phyloP scores from a whole-genome alignment of 768 basidiomycete species.

The Tylopilus plumbeoviolaceoides region DNA sequence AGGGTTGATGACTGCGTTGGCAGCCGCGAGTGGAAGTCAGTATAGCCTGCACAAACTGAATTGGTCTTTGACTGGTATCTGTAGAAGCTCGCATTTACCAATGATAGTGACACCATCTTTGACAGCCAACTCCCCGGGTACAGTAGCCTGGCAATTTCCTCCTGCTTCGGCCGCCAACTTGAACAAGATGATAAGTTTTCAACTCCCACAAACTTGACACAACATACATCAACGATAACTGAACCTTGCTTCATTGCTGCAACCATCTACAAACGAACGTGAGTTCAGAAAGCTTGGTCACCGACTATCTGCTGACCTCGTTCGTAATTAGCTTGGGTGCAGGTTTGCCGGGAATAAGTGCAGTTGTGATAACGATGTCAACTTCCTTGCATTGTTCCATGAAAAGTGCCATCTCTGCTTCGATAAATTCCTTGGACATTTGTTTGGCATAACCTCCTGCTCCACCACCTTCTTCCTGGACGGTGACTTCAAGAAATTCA shows the following conservation, averaged over 20 bases:
- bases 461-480: constrained; percentile 80
- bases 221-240: constrained; percentile 66
- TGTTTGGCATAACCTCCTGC: constrained; percentile 85
- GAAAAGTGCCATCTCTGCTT: constrained; percentile 85
- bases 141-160: constrained; percentile 84
- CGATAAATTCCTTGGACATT: constrained; percentile 88
- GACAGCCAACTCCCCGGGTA: constrained; percentile 66
- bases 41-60: constrained; percentile 52
- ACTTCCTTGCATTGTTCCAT: constrained; percentile 86
- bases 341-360: constrained; percentile 81
- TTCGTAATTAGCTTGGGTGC: constrained; percentile 82
- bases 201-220: neutral
- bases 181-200: constrained; percentile 14
- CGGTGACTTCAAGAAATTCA: constrained; percentile 79
- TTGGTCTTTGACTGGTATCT: constrained; percentile 4
- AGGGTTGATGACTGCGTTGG: constrained; percentile 87
- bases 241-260: constrained; percentile 92
- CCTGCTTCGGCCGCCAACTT: constrained; percentile 74
- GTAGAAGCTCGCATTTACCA: constrained; percentile 39
- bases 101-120: constrained; percentile 80
- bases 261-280: constrained; percentile 51
- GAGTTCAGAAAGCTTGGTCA: neutral
- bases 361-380: constrained; percentile 86
- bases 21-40: constrained; percentile 81
- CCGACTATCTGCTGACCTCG: constrained; percentile 36